A percentile compares a stretch with the other conserved stretches of the same genome.
These are phyloP conservation scores for Mycena vulgaris DNA, from an alignment of 768 basidiomycete species.

Conservation along the genomic window DNA sequence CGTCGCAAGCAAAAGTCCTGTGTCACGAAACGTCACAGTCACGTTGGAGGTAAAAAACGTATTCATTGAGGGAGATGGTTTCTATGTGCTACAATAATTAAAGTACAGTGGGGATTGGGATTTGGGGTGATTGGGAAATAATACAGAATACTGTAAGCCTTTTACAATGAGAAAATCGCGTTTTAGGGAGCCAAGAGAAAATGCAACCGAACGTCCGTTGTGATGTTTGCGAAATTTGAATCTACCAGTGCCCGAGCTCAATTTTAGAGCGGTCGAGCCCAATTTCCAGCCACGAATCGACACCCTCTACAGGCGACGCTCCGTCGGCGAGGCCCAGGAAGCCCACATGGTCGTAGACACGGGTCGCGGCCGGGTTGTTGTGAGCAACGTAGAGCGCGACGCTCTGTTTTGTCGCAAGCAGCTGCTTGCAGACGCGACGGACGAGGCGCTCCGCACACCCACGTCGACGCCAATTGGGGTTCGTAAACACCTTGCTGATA, in stretches of 20 bases:
- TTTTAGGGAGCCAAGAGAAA: not conserved
- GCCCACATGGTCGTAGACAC: constrained; percentile 76
- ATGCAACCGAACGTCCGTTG: not conserved
- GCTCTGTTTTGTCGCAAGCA: constrained; percentile 57
- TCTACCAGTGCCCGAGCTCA: constrained; percentile 78
- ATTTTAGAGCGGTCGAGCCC: constrained; percentile 63
- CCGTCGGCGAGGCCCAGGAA: constrained; percentile 67
- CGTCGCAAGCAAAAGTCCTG: too few species aligned
- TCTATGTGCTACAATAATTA: constrained; percentile 32
- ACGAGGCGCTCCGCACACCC: constrained; percentile 77
- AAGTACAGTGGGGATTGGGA: constrained; percentile 3
- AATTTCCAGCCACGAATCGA: constrained; percentile 66
- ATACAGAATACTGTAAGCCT: constrained; percentile 16
- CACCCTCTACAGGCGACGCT: constrained; percentile 55
- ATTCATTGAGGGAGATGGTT: not conserved
- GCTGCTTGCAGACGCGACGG: constrained; percentile 70
- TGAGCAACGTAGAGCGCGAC: constrained; percentile 80
- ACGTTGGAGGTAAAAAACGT: constrained; percentile 1
- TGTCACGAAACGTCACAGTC: too few species aligned
- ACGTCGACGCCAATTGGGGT: constrained; percentile 62
- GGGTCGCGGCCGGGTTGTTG: constrained; percentile 65
- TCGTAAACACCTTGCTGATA: constrained; percentile 82
- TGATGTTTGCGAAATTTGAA: constrained; percentile 7
- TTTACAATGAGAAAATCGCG: constrained; percentile 3
- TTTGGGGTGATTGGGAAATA: not conserved